Evolutionary conservation across 2,329 filamentous ascomycete genomes (phyloP).

Genomic region (Stemphylium vesicarium): DNA sequence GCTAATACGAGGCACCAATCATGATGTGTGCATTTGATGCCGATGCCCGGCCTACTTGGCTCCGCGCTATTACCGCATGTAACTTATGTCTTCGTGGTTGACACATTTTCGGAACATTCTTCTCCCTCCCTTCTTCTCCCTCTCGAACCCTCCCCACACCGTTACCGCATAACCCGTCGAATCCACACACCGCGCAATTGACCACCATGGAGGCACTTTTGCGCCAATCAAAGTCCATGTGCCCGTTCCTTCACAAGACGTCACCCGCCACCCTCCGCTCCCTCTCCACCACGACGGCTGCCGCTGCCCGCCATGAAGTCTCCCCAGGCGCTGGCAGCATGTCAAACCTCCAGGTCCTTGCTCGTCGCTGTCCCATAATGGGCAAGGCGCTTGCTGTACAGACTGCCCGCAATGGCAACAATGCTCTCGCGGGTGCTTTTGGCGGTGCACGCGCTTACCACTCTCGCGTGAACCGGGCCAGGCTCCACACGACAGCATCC

Average conservation of each 20-base stretch:
- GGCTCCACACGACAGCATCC: constrained; percentile 79
- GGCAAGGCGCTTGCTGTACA: constrained; percentile 95
- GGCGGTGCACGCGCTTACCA: constrained; percentile 58
- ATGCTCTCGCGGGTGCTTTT: constrained; percentile 56
- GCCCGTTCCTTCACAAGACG: constrained; percentile 95
- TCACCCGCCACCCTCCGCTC: constrained; percentile 90
- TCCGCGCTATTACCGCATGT: constrained; percentile 27
- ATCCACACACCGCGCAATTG: constrained; percentile 19
- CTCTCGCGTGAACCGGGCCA: constrained; percentile 66
- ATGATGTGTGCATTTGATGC: constrained; percentile 30
- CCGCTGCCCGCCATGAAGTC: constrained; percentile 64
- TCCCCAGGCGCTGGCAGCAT: constrained; percentile 89
- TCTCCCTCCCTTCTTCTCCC: constrained; percentile 3
- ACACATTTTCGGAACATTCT: constrained; percentile 17
- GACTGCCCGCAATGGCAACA: constrained; percentile 58
- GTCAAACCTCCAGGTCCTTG: constrained; percentile 94
- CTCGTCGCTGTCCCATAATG: constrained; percentile 97
- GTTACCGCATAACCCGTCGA: neutral
- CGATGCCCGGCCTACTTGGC: constrained; percentile 27
- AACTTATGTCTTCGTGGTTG: constrained; percentile 12
- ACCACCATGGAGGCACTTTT: constrained; percentile 85
- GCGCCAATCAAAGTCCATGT: constrained; percentile 94
- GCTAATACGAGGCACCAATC: constrained; percentile 30
- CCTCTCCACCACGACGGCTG: constrained; percentile 78
- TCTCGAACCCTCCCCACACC: constrained; percentile 1